These are phyloP conservation scores for Colletotrichum tanaceti DNA, from an alignment of 2,329 filamentous ascomycete genomes.

Conservation along the genomic window DNA sequence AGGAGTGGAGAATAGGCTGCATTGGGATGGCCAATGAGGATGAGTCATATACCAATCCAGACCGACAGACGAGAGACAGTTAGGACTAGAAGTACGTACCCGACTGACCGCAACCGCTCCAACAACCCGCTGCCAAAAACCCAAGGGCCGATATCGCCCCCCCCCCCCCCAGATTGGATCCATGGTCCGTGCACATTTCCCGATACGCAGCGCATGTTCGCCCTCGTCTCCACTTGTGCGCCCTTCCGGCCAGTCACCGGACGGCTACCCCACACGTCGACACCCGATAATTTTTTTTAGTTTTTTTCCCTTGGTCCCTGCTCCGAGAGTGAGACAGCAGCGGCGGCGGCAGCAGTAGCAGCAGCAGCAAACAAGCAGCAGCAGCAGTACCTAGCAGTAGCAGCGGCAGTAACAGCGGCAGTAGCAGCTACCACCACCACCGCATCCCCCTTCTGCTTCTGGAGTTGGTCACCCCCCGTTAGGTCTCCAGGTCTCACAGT, in stretches of 20 bases:
- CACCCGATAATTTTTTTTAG: slow-evolving; percentile 38
- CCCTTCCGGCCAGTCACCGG: slow-evolving; percentile 11
- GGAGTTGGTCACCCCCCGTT: not conserved
- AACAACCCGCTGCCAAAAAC: not conserved
- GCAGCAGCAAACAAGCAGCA: too few species aligned
- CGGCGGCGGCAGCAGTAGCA: too few species aligned
- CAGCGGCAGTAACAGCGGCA: too few species aligned
- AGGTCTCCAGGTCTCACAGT: too few species aligned
- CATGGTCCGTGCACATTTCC: slow-evolving; percentile 22
- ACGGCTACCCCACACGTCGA: slow-evolving; percentile 35
- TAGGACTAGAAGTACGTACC: too few species aligned
- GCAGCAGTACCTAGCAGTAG: too few species aligned
- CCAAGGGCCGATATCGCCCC: slow-evolving; percentile 37
- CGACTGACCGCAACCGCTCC: slow-evolving; percentile 3
- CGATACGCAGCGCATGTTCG: slow-evolving; percentile 26
- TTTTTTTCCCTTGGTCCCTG: slow-evolving; percentile 30
- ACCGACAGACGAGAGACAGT: slow-evolving; percentile 1
- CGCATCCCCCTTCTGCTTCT: too few species aligned
- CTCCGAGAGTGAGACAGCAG: slow-evolving; percentile 36
- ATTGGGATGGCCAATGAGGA: slow-evolving; percentile 10
- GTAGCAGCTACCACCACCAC: not conserved
- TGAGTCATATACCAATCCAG: slow-evolving; percentile 29
- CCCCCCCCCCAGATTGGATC: slow-evolving; percentile 37
- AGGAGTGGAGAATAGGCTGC: not conserved
- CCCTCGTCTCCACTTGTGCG: slow-evolving; percentile 4